Conservation (phyloP, 2,329 filamentous ascomycete genomes). For the Neofusicoccum cordaticola region DNA sequence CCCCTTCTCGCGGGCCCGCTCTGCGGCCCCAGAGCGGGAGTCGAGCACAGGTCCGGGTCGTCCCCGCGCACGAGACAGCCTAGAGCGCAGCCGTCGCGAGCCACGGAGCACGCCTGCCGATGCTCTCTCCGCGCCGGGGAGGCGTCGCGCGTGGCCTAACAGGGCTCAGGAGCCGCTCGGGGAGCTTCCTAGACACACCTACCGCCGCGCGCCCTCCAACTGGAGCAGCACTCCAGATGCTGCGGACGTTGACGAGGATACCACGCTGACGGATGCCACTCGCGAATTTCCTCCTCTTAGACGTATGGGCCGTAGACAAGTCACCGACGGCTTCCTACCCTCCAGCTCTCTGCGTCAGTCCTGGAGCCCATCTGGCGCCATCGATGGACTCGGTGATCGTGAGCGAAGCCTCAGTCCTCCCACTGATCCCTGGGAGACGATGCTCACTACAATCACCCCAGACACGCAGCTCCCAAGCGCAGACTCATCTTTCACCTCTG, state of each 20-base stretch:
- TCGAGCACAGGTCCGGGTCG: constrained; percentile 4
- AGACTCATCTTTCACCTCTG: constrained; percentile 78
- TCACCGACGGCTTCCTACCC: constrained; percentile 35
- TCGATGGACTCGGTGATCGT: constrained; percentile 80
- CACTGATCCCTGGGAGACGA: constrained; percentile 70
- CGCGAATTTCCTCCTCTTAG: constrained; percentile 35
- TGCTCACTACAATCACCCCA: constrained; percentile 75
- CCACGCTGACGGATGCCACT: constrained; percentile 19
- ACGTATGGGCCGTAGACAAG: constrained; percentile 37
- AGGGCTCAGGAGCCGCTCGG: constrained; percentile 4
- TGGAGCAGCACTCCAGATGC: background rate
- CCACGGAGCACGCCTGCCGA: background rate
- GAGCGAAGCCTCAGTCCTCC: constrained; percentile 78
- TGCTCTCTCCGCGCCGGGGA: background rate
- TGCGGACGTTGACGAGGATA: constrained; percentile 22
- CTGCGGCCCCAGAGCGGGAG: background rate
- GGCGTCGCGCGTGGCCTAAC: background rate
- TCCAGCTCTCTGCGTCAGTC: constrained; percentile 37
- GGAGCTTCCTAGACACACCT: constrained; percentile 4
- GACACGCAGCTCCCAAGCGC: constrained; percentile 78
- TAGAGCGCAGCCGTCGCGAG: background rate
- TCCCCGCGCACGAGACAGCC: background rate
- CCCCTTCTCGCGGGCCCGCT: background rate
- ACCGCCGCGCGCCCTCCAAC: constrained; percentile 1
- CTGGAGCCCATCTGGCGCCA: constrained; percentile 32